phyloP scores from a whole-genome alignment of 208 protist species.

The Trypanosoma melophagium region DNA sequence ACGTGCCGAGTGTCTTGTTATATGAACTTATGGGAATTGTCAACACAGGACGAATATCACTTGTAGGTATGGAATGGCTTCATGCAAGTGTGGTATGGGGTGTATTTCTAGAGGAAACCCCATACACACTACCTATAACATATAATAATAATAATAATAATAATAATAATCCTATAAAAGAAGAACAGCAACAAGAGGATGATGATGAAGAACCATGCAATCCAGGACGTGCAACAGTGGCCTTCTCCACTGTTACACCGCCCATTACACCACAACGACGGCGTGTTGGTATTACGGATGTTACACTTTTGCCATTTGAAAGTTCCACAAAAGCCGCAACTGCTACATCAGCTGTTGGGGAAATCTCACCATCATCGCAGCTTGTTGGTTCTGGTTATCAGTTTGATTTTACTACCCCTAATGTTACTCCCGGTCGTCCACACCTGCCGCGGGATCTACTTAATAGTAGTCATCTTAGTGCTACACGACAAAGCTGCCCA shows the following conservation, averaged over 20 bases:
- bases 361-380: constrained; percentile 3
- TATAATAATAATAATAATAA: neutral
- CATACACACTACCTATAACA: constrained; percentile 3
- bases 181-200: neutral
- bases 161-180: neutral
- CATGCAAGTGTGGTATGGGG: constrained; percentile 57
- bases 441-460: neutral
- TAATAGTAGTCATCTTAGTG: neutral
- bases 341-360: neutral
- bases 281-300: neutral
- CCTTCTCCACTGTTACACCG: constrained; percentile 1
- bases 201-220: neutral
- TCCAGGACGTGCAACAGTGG: neutral
- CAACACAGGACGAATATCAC: constrained; percentile 32
- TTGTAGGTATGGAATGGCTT: constrained; percentile 54
- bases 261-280: neutral
- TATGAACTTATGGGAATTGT: constrained; percentile 9
- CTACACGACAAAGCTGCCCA: constrained; percentile 12
- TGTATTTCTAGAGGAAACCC: constrained; percentile 59
- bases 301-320: constrained; percentile 20
- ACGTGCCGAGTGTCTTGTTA: constrained; percentile 8
- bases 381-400: constrained; percentile 5
- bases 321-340: neutral
- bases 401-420: constrained; percentile 31
- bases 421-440: constrained; percentile 8